Evolutionary conservation across 306 rosid genomes (phyloP), one percentile per base, ranked within the genome.

Genomic region (Heteromeles arbutifolia): DNA sequence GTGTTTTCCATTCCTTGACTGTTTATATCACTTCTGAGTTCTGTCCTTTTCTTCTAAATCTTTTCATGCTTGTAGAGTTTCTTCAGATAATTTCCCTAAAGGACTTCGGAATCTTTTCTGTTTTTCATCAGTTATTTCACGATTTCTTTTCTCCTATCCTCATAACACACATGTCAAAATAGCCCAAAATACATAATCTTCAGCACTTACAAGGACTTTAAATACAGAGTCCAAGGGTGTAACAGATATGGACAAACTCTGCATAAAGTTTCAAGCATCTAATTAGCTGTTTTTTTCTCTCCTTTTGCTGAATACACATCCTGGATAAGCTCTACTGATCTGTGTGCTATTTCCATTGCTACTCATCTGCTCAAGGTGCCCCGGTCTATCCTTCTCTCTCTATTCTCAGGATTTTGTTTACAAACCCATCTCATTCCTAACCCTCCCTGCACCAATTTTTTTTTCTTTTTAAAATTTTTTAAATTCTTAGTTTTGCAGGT

Each of bases 271-370:
- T 74, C 56, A 64, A 25, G 70, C 64, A 80, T 50, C 68, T 70
- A 81, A 75, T 41, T n/a, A 77, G 32, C 62, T 78, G 39, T n/a
- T 22, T 66, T 81, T 53, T 57, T 74, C 64, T 78, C 76, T 75
- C 61, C 6, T 52, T 64, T 8, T 26, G 56, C 24, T 18, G 52
- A 39, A 70, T 19, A 29, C 24, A 25, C 56, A 52, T 41, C 43
- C 43, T 56, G 57, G 84, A 52, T 61, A 18, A 45, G 45, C 37
- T 54, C 72, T 58, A 54, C 43, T 53, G 61, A 69, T 59, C 44
- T 45, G 43, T 28, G n/a, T 67, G 67, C 73, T 22, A 66, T 80
- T 69, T 29, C 54, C 22, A 5, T 66, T 37, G 73, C 59, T 22
- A 14, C 67, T 77, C n/a, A 19, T 79, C 67, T 59, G 32, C 72